Base-by-base conservation (phyloP, 306 rosid genomes). In the Oxytropis ochrocephala region DNA sequence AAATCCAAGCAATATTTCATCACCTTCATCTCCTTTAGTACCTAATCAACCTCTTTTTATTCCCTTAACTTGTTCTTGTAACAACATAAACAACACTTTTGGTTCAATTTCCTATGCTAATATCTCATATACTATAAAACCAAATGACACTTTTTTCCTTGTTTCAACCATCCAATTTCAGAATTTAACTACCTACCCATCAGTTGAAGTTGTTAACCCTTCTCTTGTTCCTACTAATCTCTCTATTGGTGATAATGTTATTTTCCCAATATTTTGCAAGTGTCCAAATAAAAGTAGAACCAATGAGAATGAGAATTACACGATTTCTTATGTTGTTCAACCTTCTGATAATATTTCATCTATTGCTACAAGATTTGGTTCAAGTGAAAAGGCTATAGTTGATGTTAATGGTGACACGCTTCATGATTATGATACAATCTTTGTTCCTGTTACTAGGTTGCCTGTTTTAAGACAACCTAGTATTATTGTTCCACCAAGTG, bases 181-280 rank as follows among this genome's bases (percentile, higher is more conserved):
- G 13, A 88, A 90, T 59, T 96, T 94, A 60, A 94, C 98, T 2
- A 86, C 95, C 3, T 94, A 13, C 67, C 85, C 82, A 33, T 94
- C 96, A 13, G 96, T 90, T 0, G 73, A 75, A 64, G 44, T 67
- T 44, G 96, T 79, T 0, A 94, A 94, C 57, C 98, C 97, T 0
- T 44, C 67, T 38, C 86, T 90, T 6, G 76, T 81, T 11, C 0
- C 91, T 6, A 70, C 69, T 5, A 42, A 86, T 59, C 78, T 94
- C 10, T 0, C 64, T 0, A 56, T 88, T 53, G 98, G 98, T 0
- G 86, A 3, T 12, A 49, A 11, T 8, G 84, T 16, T 16, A 8
- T 84, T 0, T 88, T 94, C 32, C 98, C 98, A 0, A 50, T 94
- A 55, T 94, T 94, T 64, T 94, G 97, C 72, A 87, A 72, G 78